Evolutionary conservation across 805 yeast genomes (phyloP), one percentile per base, ranked within the genome.

Genomic region (Metschnikowia peoriensis): DNA sequence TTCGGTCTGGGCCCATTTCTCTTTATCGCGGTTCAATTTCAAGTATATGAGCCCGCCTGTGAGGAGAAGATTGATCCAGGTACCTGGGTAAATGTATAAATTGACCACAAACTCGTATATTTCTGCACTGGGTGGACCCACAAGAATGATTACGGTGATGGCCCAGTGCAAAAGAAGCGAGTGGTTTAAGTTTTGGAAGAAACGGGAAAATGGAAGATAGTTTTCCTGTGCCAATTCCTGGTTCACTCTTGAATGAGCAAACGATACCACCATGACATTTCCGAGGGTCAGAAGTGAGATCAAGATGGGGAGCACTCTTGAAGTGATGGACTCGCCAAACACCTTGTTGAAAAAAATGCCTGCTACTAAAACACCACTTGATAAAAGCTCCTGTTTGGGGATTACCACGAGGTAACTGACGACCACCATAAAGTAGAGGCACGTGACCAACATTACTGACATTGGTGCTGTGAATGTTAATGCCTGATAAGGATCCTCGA

Each of bases 261-360:
- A 84, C 6, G 83, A 73, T 4, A 84, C 89, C 38, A 84, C 88
- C 46, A 84, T 68, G 11, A 84, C 84, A 58, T 84, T 84, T 1
- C 89, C 89, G 43, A 84, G 68, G 50, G 83, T 84, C 14, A 87
- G 84, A 22, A 81, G 63, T 3, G 86, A 79, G n/a, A 84, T 83
- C 17, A 82, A 66, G 10, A 83, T 63, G 0, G 88, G 88, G 35
- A 84, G 67, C 0, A 82, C 57, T 9, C 79, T 65, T 4, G 66
- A 71, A 0, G 84, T 79, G 15, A 78, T 63, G 8, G 80, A 73
- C 51, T 79, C 78, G 6, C 87, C 88, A 66, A 84, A 83, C 11
- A 84, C 72, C 58, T 77, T 78, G 47, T 75, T 70, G 69, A 84
- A 82, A 65, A 80, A 84, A 3, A 79, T 71, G 10, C 88, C 89